A percentile compares a stretch with the other conserved stretches of the same genome.
phyloP scores from a whole-genome alignment of 257 asterid genomes.

The Solanum rostratum region DNA sequence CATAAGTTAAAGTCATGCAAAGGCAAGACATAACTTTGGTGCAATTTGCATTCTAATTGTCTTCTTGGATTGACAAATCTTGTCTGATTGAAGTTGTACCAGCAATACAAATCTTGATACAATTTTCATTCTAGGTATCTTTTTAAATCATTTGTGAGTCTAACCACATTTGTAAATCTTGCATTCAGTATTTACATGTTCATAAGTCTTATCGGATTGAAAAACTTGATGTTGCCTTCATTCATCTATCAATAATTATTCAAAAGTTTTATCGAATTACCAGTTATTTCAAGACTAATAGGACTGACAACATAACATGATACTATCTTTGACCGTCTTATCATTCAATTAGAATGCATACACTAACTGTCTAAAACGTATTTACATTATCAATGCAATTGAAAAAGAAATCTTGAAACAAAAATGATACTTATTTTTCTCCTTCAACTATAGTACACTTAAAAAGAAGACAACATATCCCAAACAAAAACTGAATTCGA shows the following conservation, averaged over 20 bases:
- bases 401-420: not conserved
- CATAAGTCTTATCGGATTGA: not conserved
- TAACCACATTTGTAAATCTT: not conserved
- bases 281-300: rapidly evolving
- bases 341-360: not conserved
- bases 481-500: not conserved
- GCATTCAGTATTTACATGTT: not conserved
- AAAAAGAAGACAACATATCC: not conserved
- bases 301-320: not conserved
- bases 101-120: not conserved
- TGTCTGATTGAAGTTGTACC: not conserved
- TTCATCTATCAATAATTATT: not conserved
- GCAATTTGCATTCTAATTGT: not conserved
- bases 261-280: not conserved
- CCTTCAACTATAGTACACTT: not conserved
- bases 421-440: not conserved
- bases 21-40: not conserved
- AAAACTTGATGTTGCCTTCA: not conserved
- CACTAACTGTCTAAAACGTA: not conserved
- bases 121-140: not conserved
- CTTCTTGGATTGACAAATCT: not conserved
- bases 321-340: not conserved
- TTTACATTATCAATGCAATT: not conserved
- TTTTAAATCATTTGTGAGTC: not conserved
- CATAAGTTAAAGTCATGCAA: not conserved